Evolutionary conservation across 441 rosid species (phyloP), one percentile per base, ranked within the genome.

Genomic region (Corymbia citriodora): DNA sequence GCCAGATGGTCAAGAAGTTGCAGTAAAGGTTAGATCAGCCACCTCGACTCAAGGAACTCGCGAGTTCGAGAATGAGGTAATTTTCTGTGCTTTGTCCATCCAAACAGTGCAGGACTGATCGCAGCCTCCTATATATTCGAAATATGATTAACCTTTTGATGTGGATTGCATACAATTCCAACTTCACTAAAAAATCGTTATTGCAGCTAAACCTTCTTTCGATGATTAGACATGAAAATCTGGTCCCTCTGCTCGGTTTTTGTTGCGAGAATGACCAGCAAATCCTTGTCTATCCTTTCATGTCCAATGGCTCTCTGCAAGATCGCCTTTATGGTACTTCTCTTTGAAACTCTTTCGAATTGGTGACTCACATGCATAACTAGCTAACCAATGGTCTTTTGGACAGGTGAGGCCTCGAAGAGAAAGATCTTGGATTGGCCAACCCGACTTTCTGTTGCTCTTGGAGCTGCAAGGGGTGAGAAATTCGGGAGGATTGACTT

Each of bases 301-400:
- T 96, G 97, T 96, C 97, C 88, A 96, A 96, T 92, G 98, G 98
- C 90, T 96, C 98, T 90, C 94, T 95, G 72, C 97, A 95, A 92
- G 98, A 95, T 91, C 97, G 97, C 83, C 97, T 96, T 90, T 95
- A 96, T 40, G 97, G 98, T 96, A 96, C 68, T 65, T 89, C 72
- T 85, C 89, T 45, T 89, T 14, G 14, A 81, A 87, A 90, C 10
- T 70, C 83, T 54, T 14, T 86, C 27, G 18, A 63, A 55, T 65
- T 89, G 53, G 33, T 49, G 29, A 55, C 88, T 70, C 52, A 85
- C 45, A 89, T 74, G 89, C 81, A 36, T 53, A 89, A 90, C 91
- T 74, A 82, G 72, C 48, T 57, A 63, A 29, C 59, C 9, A 19
- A 23, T 87, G 36, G 36, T 90, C 79, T 85, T 52, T 85, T 90